Evolutionary conservation across 768 basidiomycete genomes (phyloP).

Genomic region (Tylopilus subfusipes): DNA sequence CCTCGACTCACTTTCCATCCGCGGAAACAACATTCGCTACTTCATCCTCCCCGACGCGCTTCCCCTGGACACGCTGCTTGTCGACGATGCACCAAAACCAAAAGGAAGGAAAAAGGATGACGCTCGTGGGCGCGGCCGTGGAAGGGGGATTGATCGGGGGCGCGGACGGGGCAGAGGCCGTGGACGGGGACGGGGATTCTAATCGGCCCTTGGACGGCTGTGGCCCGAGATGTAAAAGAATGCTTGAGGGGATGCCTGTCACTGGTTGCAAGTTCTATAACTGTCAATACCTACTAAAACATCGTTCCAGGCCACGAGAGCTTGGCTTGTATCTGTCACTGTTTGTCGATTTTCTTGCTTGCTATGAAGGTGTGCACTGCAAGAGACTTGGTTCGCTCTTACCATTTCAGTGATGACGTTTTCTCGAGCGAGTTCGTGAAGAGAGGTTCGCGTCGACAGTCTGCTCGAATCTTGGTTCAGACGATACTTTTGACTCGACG

Average conservation of each 20-base stretch:
- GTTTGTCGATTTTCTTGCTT: constrained; percentile 5
- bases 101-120: constrained; percentile 91
- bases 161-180: constrained; percentile 56
- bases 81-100: constrained; percentile 97
- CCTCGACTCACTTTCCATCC: constrained; percentile 88
- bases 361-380: too few relatives aligned
- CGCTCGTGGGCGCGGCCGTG: constrained; percentile 59
- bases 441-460: too few relatives aligned
- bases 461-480: too few relatives aligned
- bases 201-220: not conserved
- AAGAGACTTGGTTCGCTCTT: too few relatives aligned
- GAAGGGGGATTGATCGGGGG: constrained; percentile 46
- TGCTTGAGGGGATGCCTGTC: constrained; percentile 1
- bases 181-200: constrained; percentile 46
- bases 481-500: too few relatives aligned
- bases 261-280: constrained; percentile 5
- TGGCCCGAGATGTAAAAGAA: not conserved
- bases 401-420: too few relatives aligned
- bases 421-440: too few relatives aligned
- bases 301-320: constrained; percentile 11
- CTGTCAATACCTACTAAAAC: constrained; percentile 26
- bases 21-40: constrained; percentile 96
- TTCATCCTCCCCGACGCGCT: constrained; percentile 97
- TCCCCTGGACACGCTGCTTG: constrained; percentile 92
- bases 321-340: constrained; percentile 23